A percentile compares a stretch with the other conserved stretches of the same genome.
These are phyloP conservation scores for Ormosia semicastrata DNA, from an alignment of 306 rosid species.

Conservation along the genomic window DNA sequence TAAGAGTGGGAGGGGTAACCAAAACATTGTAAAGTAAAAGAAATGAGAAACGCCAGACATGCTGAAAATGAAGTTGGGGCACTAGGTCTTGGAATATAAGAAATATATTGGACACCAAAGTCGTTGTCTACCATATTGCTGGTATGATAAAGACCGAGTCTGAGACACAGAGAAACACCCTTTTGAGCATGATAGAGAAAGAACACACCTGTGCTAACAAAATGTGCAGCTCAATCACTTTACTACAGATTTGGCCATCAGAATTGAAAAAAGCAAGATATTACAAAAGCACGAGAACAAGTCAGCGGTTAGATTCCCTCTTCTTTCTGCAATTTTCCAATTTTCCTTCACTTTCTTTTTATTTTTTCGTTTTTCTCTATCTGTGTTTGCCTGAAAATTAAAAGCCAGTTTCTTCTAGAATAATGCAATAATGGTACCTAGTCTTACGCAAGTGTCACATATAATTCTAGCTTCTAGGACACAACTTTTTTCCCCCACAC, in stretches of 20 bases:
- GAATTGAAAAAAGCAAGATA: conserved; percentile 33
- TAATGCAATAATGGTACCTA: conserved; percentile 1
- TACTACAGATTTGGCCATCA: conserved; percentile 40
- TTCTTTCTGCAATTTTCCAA: neutral
- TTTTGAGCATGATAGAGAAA: conserved; percentile 49
- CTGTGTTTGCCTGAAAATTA: neutral
- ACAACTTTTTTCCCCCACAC: no score
- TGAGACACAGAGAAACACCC: conserved; percentile 37
- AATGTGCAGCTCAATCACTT: conserved; percentile 40
- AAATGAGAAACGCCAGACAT: neutral
- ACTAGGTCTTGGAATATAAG: conserved; percentile 27
- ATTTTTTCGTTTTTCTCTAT: neutral
- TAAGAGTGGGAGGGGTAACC: neutral
- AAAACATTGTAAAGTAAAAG: neutral
- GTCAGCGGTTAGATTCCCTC: conserved; percentile 72
- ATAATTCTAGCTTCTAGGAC: neutral
- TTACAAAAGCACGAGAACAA: conserved; percentile 34
- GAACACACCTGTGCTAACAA: conserved; percentile 25
- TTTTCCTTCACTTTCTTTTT: neutral
- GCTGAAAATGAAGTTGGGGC: conserved; percentile 36
- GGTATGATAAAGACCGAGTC: conserved; percentile 38
- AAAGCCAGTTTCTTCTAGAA: conserved; percentile 6
- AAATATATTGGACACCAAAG: conserved; percentile 37
- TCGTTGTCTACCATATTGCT: conserved; percentile 46
- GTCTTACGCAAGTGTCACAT: neutral